Base-by-base conservation (phyloP, 1,284 basidiomycete species). In the Macrocybe sp. region DNA sequence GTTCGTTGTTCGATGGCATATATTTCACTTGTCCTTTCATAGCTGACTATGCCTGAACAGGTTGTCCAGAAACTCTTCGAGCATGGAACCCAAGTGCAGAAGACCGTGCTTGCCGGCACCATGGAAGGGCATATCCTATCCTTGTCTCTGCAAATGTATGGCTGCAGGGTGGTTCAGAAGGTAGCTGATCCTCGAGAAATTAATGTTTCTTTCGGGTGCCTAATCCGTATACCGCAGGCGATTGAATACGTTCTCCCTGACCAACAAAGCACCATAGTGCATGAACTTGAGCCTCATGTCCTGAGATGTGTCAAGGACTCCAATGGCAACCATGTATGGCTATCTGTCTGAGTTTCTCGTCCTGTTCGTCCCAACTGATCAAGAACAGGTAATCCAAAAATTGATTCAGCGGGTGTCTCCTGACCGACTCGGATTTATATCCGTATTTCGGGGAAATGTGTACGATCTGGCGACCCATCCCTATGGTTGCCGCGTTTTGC, bases 11-110 rank as follows among this genome's bases (percentile, higher is more conserved):
- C 32, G 2, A 40, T 46, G 12, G 22, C 28, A 2, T n/a, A 16
- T n/a, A 31, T 45, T 35, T 33, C 31, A 11, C 34, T 16, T n/a
- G 30, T 49, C 50, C 6, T 37, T 33, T 47, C 33, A 38, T n/a
- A 33, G 45, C 6, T 36, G 8, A 10, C 14, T 29, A n/a, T 33
- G 5, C 16, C 11, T 42, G 37, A 34, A 31, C 55, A 92, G 90
- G 91, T 94, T 49, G 84, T 97, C 50, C 96, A 99, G 67, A 97
- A 97, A 69, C 69, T 98, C 58, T 89, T 98, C 58, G 96, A 99
- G 64, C 79, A 89, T 60, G 94, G 96, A 22, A 87, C 84, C 11
- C 77, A 81, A 51, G 68, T 74, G 9, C 93, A 96, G 62, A 89
- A 87, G 60, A 77, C 79, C 1, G 68, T 79, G 7, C 72, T 98